Evolutionary conservation across 495 filamentous ascomycete genomes (phyloP).

Genomic region (Penicillium coffeae): DNA sequence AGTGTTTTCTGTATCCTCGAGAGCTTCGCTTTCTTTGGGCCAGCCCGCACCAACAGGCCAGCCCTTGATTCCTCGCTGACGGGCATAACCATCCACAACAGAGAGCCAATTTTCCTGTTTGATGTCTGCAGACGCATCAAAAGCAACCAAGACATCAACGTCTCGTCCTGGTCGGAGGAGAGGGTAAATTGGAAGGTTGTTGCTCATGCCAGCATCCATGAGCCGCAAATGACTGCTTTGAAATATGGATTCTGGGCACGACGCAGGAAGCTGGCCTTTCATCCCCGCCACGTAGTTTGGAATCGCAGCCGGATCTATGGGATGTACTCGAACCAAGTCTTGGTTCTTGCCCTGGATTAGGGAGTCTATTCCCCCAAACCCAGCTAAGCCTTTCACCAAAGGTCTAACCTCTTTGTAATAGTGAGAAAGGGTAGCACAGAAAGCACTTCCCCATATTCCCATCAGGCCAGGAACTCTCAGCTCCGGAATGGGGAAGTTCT

Average conservation of each 20-base stretch:
- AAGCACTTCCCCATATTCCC: constrained; percentile 92
- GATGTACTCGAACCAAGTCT: constrained; percentile 83
- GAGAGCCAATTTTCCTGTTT: constrained; percentile 90
- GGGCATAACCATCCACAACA: constrained; percentile 86
- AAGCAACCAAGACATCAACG: constrained; percentile 87
- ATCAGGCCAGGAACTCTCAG: constrained; percentile 73
- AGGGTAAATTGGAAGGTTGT: constrained; percentile 94
- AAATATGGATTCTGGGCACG: constrained; percentile 70
- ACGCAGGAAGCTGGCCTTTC: constrained; percentile 65
- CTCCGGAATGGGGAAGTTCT: constrained; percentile 69
- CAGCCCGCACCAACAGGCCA: constrained; percentile 93
- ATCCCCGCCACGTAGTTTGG: constrained; percentile 85
- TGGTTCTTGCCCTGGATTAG: constrained; percentile 78
- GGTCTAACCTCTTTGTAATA: constrained; percentile 94
- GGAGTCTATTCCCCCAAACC: constrained; percentile 76
- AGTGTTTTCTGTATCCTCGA: constrained; percentile 54
- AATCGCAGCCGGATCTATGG: constrained; percentile 81
- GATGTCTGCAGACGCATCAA: constrained; percentile 81
- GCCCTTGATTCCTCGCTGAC: constrained; percentile 80
- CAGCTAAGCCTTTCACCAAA: constrained; percentile 64
- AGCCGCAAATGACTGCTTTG: constrained; percentile 69
- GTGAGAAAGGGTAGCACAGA: constrained; percentile 90
- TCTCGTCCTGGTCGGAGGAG: constrained; percentile 81
- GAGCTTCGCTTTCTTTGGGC: constrained; percentile 58
- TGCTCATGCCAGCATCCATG: constrained; percentile 98